Evolutionary conservation across 1,139 yeast species (phyloP).

Genomic region (Geotrichum histeridarum): DNA sequence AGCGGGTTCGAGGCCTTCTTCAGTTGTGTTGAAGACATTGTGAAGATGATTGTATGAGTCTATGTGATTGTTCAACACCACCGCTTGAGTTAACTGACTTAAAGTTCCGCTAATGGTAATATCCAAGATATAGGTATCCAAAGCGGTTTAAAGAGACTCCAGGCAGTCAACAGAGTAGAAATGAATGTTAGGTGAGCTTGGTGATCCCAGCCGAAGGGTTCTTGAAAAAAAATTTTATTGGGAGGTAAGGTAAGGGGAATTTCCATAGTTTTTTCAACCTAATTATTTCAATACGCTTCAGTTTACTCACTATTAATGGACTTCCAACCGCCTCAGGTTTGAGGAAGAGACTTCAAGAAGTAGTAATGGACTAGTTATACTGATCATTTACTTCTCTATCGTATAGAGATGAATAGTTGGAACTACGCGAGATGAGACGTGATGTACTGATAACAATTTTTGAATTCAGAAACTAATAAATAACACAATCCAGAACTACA

Average conservation of each 20-base stretch:
- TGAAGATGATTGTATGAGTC: too few species aligned
- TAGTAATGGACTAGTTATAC: too few species aligned
- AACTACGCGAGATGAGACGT: not conserved
- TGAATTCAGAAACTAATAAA: constrained; percentile 5
- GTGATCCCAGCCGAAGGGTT: too few species aligned
- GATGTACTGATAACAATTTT: not conserved
- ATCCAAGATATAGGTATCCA: too few species aligned
- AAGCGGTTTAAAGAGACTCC: too few species aligned
- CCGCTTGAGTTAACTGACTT: too few species aligned
- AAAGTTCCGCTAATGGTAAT: too few species aligned
- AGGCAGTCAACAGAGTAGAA: too few species aligned
- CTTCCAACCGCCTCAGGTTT: too few species aligned
- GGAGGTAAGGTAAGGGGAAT: constrained; percentile 8
- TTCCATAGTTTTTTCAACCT: not conserved
- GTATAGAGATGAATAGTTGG: not conserved
- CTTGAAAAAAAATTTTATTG: constrained; percentile 1
- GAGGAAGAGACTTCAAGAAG: too few species aligned
- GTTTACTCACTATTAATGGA: not conserved
- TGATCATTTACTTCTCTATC: not conserved
- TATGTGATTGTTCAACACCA: too few species aligned
- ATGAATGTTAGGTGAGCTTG: too few species aligned
- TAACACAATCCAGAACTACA: not conserved
- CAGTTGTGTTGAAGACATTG: not conserved
- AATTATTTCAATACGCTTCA: not conserved
- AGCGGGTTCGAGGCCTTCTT: constrained; percentile 30